These are phyloP conservation scores for Coemansia sp. DNA, from an alignment of 192 early-diverging fungal species.

Conservation along the genomic window DNA sequence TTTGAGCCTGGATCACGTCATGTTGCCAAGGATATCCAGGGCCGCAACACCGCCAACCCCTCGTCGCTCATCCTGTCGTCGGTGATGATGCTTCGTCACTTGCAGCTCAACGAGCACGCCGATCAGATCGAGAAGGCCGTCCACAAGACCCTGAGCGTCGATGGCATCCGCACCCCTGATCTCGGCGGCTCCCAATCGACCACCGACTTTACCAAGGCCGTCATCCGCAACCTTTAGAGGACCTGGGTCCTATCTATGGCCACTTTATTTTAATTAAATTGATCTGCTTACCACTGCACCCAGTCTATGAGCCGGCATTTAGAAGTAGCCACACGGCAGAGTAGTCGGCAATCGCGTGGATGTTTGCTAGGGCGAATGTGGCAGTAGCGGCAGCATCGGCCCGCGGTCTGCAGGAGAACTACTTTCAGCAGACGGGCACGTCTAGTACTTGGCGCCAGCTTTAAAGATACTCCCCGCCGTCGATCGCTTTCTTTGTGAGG, in stretches of 20 bases:
- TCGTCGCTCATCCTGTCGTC: constrained; percentile 91
- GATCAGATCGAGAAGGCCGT: constrained; percentile 90
- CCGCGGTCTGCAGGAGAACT: constrained; percentile 1
- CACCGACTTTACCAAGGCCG: constrained; percentile 91
- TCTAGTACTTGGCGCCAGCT: neutral
- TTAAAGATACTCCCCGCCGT: neutral
- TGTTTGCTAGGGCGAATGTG: neutral
- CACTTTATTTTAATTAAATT: neutral
- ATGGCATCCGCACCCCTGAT: constrained; percentile 81
- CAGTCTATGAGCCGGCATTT: neutral
- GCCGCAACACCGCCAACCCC: constrained; percentile 95
- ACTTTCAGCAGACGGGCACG: neutral
- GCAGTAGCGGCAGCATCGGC: neutral
- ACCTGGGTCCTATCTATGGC: neutral
- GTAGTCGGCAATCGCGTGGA: neutral
- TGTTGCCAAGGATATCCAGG: constrained; percentile 95
- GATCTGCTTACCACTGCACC: neutral
- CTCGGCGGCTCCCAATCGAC: constrained; percentile 86
- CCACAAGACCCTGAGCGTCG: constrained; percentile 82
- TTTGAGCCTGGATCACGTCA: constrained; percentile 99
- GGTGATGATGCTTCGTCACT: constrained; percentile 95
- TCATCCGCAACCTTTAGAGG: constrained; percentile 66
- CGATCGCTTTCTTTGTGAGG: constrained; percentile 18
- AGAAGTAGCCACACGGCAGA: neutral
- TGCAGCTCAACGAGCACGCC: constrained; percentile 88